These are phyloP conservation scores for Botryotinia convoluta DNA, from an alignment of 2,329 filamentous ascomycete genomes.

Conservation along the genomic window DNA sequence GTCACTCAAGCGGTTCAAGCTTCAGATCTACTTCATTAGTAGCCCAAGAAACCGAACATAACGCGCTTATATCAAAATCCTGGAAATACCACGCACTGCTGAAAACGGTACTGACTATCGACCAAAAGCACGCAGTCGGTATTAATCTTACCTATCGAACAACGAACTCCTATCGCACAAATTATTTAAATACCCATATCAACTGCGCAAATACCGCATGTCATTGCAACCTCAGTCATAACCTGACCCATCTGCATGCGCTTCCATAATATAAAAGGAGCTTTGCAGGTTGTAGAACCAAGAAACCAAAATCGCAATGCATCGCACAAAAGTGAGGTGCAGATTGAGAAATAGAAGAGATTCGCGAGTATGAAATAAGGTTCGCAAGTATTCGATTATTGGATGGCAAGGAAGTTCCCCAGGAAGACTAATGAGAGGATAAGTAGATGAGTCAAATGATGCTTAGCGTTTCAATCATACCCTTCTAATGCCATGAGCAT, in stretches of 20 bases:
- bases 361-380: background rate
- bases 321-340: background rate
- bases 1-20: no score
- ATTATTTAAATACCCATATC: background rate
- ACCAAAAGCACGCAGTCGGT: background rate
- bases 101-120: background rate
- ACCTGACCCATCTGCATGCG: background rate
- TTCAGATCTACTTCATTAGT: no score
- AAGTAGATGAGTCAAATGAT: background rate
- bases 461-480: background rate
- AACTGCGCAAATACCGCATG: background rate
- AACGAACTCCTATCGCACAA: background rate
- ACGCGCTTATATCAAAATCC: no score
- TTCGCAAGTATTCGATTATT: background rate
- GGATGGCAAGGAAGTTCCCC: fast-evolving
- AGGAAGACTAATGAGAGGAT: background rate
- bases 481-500: background rate
- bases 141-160: background rate
- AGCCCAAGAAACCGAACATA: no score
- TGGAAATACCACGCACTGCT: background rate
- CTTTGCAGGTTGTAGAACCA: background rate
- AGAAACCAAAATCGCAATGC: background rate
- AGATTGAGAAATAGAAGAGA: background rate
- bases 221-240: background rate
- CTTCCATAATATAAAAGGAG: background rate